Conservation (phyloP, 768 basidiomycete species). For the Pleurotus tuoliensis region DNA sequence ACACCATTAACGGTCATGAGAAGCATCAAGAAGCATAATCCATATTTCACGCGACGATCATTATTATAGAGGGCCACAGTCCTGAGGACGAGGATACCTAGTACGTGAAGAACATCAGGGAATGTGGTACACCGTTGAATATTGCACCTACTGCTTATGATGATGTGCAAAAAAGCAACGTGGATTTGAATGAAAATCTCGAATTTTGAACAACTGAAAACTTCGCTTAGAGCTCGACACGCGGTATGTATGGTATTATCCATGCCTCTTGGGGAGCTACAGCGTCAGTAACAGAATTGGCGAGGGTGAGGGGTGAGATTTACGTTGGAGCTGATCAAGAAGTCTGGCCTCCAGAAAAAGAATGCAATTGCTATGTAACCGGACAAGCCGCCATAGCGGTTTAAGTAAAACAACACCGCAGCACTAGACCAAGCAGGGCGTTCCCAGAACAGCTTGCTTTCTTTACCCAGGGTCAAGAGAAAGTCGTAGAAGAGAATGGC, state of each 20-base stretch:
- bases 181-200: too few relatives aligned
- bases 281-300: background rate
- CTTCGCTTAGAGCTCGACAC: too few relatives aligned
- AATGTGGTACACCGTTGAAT: too few relatives aligned
- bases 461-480: slow-evolving; percentile 35
- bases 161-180: too few relatives aligned
- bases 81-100: too few relatives aligned
- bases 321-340: background rate
- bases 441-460: slow-evolving; percentile 42
- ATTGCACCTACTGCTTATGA: too few relatives aligned
- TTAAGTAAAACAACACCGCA: slow-evolving; percentile 34
- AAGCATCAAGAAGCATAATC: too few relatives aligned
- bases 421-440: slow-evolving; percentile 24
- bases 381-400: slow-evolving; percentile 35
- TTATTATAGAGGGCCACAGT: too few relatives aligned
- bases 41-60: too few relatives aligned
- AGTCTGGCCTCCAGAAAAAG: slow-evolving; percentile 25
- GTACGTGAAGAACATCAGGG: too few relatives aligned
- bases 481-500: slow-evolving; percentile 42
- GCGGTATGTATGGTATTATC: background rate
- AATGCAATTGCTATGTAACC: slow-evolving; percentile 33
- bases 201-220: too few relatives aligned
- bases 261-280: background rate
- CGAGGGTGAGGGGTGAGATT: background rate
- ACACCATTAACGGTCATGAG: too few relatives aligned